phyloP scores from a whole-genome alignment of 176 grass and related monocot genomes.

The Carex cristatella region DNA sequence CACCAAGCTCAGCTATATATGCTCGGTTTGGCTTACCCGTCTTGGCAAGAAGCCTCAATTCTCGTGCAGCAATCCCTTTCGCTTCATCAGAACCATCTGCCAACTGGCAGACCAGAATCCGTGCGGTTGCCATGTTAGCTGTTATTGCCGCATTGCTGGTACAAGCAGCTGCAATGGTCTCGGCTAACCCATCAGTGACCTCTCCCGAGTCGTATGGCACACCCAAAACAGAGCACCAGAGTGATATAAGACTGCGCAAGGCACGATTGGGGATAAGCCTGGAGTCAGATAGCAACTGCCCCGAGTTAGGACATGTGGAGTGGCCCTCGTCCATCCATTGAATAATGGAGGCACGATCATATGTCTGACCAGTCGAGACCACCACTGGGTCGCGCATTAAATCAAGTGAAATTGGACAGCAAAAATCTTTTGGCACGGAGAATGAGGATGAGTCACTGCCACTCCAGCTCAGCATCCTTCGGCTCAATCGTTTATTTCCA shows the following conservation, averaged over 20 bases:
- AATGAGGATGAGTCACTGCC: conserved; percentile 58
- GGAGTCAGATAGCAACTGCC: conserved; percentile 48
- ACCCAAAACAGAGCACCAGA: conserved; percentile 62
- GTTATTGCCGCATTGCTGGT: conserved; percentile 59
- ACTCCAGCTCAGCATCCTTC: conserved; percentile 42
- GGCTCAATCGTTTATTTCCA: conserved; percentile 28
- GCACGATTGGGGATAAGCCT: conserved; percentile 52
- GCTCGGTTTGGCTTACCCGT: conserved; percentile 69
- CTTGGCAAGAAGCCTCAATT: conserved; percentile 84
- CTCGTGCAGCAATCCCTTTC: conserved; percentile 53
- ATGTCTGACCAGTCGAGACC: conserved; percentile 83
- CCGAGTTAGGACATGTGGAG: conserved; percentile 84
- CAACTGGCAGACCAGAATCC: conserved; percentile 60
- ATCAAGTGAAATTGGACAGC: conserved; percentile 88
- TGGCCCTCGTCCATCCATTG: conserved; percentile 96
- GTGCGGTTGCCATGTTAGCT: conserved; percentile 57
- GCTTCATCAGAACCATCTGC: conserved; percentile 31
- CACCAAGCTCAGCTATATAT: conserved; percentile 76
- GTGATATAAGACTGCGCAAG: conserved; percentile 73
- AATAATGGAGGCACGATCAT: conserved; percentile 78
- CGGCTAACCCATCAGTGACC: conserved; percentile 44
- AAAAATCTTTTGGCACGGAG: conserved; percentile 83
- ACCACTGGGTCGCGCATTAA: conserved; percentile 81
- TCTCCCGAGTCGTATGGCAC: conserved; percentile 69
- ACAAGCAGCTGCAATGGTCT: conserved; percentile 47